Evolutionary conservation across 2,329 filamentous ascomycete genomes (phyloP).

Genomic region (Hymenoscyphus fructigenus): DNA sequence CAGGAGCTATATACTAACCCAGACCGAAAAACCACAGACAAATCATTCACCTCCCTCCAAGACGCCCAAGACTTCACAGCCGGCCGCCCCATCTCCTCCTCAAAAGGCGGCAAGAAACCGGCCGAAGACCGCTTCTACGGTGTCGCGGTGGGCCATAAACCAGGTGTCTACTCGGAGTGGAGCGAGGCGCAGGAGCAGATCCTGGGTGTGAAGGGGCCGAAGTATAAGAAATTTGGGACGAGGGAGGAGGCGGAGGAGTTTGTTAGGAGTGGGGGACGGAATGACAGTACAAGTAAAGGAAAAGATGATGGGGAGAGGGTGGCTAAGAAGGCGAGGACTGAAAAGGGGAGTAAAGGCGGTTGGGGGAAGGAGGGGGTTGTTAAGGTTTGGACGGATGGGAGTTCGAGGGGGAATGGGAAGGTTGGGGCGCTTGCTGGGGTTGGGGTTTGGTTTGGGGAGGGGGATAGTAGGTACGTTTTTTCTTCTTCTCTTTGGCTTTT

Average conservation of each 20-base stretch:
- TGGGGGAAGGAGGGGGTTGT: slow-evolving; percentile 12
- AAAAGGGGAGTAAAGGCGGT: neutral
- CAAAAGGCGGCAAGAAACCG: slow-evolving; percentile 26
- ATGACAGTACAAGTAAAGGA: slow-evolving; percentile 27
- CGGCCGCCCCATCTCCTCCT: slow-evolving; percentile 48
- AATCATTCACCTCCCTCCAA: slow-evolving; percentile 70
- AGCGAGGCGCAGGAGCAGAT: slow-evolving; percentile 70
- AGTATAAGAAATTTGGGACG: slow-evolving; percentile 68
- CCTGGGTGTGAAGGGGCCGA: slow-evolving; percentile 66
- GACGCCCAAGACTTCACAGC: slow-evolving; percentile 79
- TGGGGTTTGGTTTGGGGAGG: slow-evolving; percentile 61
- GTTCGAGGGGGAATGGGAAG: slow-evolving; percentile 56
- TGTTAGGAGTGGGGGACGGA: slow-evolving; percentile 50
- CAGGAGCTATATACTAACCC: slow-evolving; percentile 21
- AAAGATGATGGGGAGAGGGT: slow-evolving; percentile 26
- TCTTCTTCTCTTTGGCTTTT: no score
- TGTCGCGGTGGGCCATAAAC: slow-evolving; percentile 56
- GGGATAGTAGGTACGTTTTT: slow-evolving; percentile 50
- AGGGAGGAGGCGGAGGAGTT: slow-evolving; percentile 75
- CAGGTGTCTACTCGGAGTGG: slow-evolving; percentile 66
- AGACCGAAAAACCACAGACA: slow-evolving; percentile 54
- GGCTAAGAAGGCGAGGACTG: slow-evolving; percentile 24
- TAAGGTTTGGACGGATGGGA: slow-evolving; percentile 21
- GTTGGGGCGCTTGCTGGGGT: slow-evolving; percentile 56
- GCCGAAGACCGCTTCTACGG: slow-evolving; percentile 54